Conservation (phyloP, 106 monocot genomes). For the Dioscorea alata region DNA sequence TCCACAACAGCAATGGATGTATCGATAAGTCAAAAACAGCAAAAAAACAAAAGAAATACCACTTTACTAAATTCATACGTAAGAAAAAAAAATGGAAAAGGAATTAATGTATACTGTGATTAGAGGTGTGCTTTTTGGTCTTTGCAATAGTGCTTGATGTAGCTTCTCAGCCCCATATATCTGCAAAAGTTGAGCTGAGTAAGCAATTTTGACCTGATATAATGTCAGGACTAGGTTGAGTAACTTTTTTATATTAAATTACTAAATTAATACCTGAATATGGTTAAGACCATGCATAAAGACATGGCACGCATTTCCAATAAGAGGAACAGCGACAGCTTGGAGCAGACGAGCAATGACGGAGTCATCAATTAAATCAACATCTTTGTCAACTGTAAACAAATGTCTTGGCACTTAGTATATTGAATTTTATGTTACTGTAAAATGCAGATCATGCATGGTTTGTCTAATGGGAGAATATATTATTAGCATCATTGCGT, state of each 20-base stretch:
- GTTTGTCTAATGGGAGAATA: neutral
- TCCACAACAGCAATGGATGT: no score
- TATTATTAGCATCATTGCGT: neutral
- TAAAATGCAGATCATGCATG: neutral
- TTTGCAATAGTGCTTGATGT: constrained; percentile 50
- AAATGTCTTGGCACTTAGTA: neutral
- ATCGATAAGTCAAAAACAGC: neutral
- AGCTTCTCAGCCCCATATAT: constrained; percentile 82
- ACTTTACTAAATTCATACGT: neutral
- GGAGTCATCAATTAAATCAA: constrained; percentile 53
- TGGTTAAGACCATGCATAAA: constrained; percentile 91
- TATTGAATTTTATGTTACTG: neutral
- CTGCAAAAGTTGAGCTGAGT: constrained; percentile 21
- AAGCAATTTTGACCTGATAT: neutral
- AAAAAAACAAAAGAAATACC: neutral
- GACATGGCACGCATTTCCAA: constrained; percentile 79
- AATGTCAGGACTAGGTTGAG: neutral
- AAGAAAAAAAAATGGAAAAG: neutral
- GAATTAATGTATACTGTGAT: constrained; percentile 47
- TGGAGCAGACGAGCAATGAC: constrained; percentile 49
- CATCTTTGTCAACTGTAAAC: constrained; percentile 55
- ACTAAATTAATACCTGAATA: constrained; percentile 45
- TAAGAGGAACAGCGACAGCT: constrained; percentile 68
- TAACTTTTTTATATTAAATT: neutral
- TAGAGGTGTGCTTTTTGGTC: constrained; percentile 69